Percentiles rank a stretch among this genome's conserved stretches.
Evolutionary conservation across 306 rosid species (phyloP).

Genomic region (Rosa rugosa): DNA sequence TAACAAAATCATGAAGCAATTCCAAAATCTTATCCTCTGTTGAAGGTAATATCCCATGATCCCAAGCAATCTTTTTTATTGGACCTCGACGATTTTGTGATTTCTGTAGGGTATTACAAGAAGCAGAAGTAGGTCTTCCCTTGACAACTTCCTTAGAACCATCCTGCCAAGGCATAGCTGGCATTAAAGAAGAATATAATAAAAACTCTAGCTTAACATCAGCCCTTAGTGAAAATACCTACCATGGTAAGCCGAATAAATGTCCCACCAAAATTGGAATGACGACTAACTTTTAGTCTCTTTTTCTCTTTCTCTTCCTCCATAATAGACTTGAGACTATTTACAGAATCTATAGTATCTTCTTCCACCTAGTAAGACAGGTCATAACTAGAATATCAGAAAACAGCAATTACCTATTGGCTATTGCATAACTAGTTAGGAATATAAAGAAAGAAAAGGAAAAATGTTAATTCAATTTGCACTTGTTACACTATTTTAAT

Average conservation of each 20-base stretch:
- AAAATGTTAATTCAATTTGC: not conserved
- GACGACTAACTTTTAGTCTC: slow-evolving; percentile 50
- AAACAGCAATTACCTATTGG: slow-evolving; percentile 20
- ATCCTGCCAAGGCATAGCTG: slow-evolving; percentile 55
- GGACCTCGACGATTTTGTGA: slow-evolving; percentile 61
- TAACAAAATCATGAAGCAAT: slow-evolving; percentile 72
- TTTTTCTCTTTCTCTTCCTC: slow-evolving; percentile 75
- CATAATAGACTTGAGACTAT: slow-evolving; percentile 70
- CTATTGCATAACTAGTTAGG: slow-evolving; percentile 16
- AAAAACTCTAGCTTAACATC: slow-evolving; percentile 17
- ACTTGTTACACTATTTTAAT: slow-evolving; percentile 1
- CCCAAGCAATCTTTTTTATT: slow-evolving; percentile 85
- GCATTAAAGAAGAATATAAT: slow-evolving; percentile 25
- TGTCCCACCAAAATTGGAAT: slow-evolving; percentile 84
- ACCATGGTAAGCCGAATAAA: slow-evolving; percentile 78
- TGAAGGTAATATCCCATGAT: slow-evolving; percentile 67
- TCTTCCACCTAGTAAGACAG: slow-evolving; percentile 46
- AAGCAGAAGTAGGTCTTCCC: slow-evolving; percentile 68
- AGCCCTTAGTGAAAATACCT: slow-evolving; percentile 28
- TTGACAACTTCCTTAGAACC: slow-evolving; percentile 84
- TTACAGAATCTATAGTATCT: slow-evolving; percentile 48
- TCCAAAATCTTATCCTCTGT: slow-evolving; percentile 63
- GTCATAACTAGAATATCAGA: slow-evolving; percentile 16
- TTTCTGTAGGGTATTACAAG: slow-evolving; percentile 50
- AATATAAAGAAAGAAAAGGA: slow-evolving; percentile 4